Conservation (phyloP, 495 filamentous ascomycete genomes). For the Terfezia claveryi region DNA sequence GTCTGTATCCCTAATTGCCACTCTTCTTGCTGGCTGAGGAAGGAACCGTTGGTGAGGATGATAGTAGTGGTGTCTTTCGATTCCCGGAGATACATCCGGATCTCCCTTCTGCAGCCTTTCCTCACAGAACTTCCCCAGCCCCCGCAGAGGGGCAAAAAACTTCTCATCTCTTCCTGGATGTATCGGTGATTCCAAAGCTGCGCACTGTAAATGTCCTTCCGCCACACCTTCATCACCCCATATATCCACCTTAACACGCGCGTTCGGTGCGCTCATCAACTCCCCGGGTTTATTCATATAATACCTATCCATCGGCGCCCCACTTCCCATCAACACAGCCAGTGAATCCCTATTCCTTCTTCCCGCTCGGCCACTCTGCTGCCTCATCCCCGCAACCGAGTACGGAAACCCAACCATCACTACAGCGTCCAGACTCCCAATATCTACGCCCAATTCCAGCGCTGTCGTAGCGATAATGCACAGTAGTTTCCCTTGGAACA, state of each 20-base stretch:
- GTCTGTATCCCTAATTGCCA: constrained; percentile 23
- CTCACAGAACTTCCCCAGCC: not conserved
- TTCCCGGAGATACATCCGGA: constrained; percentile 32
- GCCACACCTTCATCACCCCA: constrained; percentile 79
- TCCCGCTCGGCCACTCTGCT: constrained; percentile 86
- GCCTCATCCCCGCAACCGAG: constrained; percentile 60
- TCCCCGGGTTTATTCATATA: constrained; percentile 95
- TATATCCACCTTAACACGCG: constrained; percentile 69
- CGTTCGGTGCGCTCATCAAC: constrained; percentile 46
- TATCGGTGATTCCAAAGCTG: constrained; percentile 87
- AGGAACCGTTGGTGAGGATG: constrained; percentile 74
- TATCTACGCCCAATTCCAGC: constrained; percentile 84
- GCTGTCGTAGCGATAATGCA: constrained; percentile 89
- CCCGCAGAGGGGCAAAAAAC: constrained; percentile 45
- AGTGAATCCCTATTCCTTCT: constrained; percentile 86
- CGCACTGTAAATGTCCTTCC: constrained; percentile 89
- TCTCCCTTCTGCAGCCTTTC: constrained; percentile 26
- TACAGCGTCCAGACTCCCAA: constrained; percentile 85
- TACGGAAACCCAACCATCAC: constrained; percentile 89
- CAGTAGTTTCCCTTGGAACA: constrained; percentile 88
- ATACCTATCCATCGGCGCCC: constrained; percentile 74
- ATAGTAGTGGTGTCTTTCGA: not conserved
- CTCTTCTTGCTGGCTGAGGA: constrained; percentile 27
- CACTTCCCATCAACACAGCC: constrained; percentile 57
- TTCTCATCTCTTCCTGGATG: constrained; percentile 44